These are phyloP conservation scores for Artomyces pyxidatus DNA, from an alignment of 768 basidiomycete genomes.

Conservation along the genomic window DNA sequence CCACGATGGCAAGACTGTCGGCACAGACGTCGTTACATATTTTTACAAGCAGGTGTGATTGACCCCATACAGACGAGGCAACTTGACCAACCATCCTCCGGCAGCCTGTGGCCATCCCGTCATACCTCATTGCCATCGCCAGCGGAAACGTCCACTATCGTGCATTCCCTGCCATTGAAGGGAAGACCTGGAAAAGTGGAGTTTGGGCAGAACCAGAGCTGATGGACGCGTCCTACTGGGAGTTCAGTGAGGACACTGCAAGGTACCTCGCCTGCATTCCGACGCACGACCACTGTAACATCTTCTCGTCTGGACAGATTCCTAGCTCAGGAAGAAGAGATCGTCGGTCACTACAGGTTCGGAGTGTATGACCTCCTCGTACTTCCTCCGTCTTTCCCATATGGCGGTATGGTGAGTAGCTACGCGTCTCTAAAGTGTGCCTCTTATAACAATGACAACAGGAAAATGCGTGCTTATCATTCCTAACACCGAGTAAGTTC, in stretches of 20 bases:
- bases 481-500: slow-evolving; percentile 74
- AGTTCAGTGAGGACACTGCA: slow-evolving; percentile 83
- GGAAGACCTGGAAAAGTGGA: slow-evolving; percentile 72
- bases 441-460: slow-evolving; percentile 21
- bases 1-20: slow-evolving; percentile 68
- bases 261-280: slow-evolving; percentile 33
- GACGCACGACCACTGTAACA: not conserved
- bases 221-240: slow-evolving; percentile 72
- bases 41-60: slow-evolving; percentile 62
- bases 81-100: not conserved
- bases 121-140: slow-evolving; percentile 90
- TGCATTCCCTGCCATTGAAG: slow-evolving; percentile 48
- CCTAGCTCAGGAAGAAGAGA: slow-evolving; percentile 64
- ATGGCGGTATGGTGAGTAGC: slow-evolving; percentile 71
- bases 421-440: not conserved
- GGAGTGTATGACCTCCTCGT: slow-evolving; percentile 87
- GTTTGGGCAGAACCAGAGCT: slow-evolving; percentile 89
- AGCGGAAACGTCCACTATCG: slow-evolving; percentile 74
- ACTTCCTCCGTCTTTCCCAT: slow-evolving; percentile 88
- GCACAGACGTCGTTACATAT: slow-evolving; percentile 68
- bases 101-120: slow-evolving; percentile 79
- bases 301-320: slow-evolving; percentile 44
- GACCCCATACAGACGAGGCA: not conserved
- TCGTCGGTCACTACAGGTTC: slow-evolving; percentile 72
- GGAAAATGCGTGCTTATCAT: slow-evolving; percentile 88